A percentile compares a stretch with the other conserved stretches of the same genome.
Conservation (phyloP, 345 rosid genomes). For the Salix purpurea region DNA sequence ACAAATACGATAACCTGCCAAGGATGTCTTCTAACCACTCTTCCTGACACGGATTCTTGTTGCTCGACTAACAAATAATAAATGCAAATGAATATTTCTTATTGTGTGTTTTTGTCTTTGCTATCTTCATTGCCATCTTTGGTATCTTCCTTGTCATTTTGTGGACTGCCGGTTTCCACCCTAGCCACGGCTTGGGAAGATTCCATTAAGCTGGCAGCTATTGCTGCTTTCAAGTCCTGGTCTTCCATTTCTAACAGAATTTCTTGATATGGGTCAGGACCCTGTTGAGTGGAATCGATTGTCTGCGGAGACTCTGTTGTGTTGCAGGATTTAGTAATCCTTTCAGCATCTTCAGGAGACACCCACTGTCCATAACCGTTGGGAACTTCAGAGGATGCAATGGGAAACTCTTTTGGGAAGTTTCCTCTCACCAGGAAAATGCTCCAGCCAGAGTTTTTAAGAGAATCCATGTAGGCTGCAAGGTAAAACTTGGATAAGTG, state of each 20-base stretch:
- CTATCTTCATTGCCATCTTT: conserved; percentile 16
- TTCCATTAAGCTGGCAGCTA: conserved; percentile 87
- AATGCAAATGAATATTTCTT: conserved; percentile 11
- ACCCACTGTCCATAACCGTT: conserved; percentile 87
- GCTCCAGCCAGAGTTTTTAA: conserved; percentile 89
- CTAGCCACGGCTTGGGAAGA: conserved; percentile 38
- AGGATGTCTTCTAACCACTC: conserved; percentile 14
- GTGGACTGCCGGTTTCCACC: conserved; percentile 18
- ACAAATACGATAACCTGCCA: conserved; percentile 7
- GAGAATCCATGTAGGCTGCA: conserved; percentile 76
- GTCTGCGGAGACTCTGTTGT: conserved; percentile 30
- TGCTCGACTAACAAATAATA: neutral
- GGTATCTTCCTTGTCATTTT: conserved; percentile 14
- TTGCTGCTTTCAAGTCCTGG: conserved; percentile 79
- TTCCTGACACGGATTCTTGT: conserved; percentile 15
- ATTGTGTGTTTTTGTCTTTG: conserved; percentile 25
- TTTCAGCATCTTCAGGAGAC: conserved; percentile 81
- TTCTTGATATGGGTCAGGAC: conserved; percentile 33
- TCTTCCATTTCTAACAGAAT: conserved; percentile 58
- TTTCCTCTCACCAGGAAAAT: conserved; percentile 85
- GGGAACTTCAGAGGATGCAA: conserved; percentile 64
- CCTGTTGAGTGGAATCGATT: conserved; percentile 32
- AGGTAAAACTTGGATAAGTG: conserved; percentile 88
- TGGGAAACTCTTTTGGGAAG: conserved; percentile 76
- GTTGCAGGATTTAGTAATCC: conserved; percentile 60